phyloP scores from a whole-genome alignment of 2,329 filamentous ascomycete genomes.

The Aspergillus ustus region DNA sequence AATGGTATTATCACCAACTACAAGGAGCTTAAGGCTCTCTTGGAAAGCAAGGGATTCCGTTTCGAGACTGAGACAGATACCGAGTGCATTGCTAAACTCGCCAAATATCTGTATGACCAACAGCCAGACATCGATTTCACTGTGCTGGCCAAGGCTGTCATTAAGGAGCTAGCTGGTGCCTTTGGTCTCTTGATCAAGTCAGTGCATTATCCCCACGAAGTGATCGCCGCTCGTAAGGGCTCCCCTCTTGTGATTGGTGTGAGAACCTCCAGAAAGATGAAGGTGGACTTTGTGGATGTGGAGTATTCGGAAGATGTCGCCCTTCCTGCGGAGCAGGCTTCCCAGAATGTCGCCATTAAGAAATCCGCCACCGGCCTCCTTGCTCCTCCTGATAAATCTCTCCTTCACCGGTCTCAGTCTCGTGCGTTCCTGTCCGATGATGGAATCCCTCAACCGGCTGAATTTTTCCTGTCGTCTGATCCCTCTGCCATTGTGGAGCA shows the following conservation, averaged over 20 bases:
- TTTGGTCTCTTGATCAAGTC: slow-evolving; percentile 98
- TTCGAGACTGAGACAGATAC: slow-evolving; percentile 99
- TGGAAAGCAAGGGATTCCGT: slow-evolving; percentile 92
- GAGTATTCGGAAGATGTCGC: slow-evolving; percentile 90
- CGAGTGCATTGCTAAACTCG: slow-evolving; percentile 98
- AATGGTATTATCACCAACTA: slow-evolving; percentile 99
- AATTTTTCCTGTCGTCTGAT: slow-evolving; percentile 99
- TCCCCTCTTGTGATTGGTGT: slow-evolving; percentile 97
- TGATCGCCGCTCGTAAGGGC: slow-evolving; percentile 97
- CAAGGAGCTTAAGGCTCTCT: slow-evolving; percentile 95
- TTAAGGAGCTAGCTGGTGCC: slow-evolving; percentile 96
- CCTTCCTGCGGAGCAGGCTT: slow-evolving; percentile 89
- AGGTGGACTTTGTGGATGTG: slow-evolving; percentile 99
- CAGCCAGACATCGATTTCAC: slow-evolving; percentile 95
- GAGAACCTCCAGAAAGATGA: slow-evolving; percentile 97
- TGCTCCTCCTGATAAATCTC: slow-evolving; percentile 93
- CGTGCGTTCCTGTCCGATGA: slow-evolving; percentile 99
- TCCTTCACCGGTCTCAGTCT: slow-evolving; percentile 97
- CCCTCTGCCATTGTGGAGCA: slow-evolving; percentile 98
- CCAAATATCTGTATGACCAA: slow-evolving; percentile 96
- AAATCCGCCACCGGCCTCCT: slow-evolving; percentile 77
- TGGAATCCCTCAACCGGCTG: slow-evolving; percentile 94
- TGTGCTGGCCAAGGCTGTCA: slow-evolving; percentile 93
- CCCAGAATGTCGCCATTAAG: slow-evolving; percentile 96
- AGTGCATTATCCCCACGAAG: slow-evolving; percentile 96